Evolutionary conservation across 352 stramenopile species (phyloP).

Genomic region (Globisporangium spiculum): DNA sequence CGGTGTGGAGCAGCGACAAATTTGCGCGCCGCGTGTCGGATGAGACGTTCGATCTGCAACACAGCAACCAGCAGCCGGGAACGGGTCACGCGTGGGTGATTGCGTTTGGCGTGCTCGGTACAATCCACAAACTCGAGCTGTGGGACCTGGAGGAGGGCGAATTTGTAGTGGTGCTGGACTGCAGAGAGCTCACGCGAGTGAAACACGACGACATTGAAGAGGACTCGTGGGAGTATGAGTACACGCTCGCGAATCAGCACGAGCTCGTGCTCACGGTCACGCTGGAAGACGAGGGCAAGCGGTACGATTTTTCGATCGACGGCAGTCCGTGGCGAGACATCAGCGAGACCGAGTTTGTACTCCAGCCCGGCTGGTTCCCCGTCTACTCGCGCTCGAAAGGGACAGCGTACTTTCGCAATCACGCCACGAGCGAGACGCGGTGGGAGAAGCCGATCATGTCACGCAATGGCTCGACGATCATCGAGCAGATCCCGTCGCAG

Average conservation of each 20-base stretch:
- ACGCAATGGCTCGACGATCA: conserved; percentile 32
- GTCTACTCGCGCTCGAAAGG: conserved; percentile 75
- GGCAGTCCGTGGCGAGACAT: conserved; percentile 69
- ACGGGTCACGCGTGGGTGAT: conserved; percentile 73
- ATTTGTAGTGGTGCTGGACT: conserved; percentile 80
- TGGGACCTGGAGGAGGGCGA: conserved; percentile 65
- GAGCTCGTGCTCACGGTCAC: conserved; percentile 62
- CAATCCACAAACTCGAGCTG: conserved; percentile 75
- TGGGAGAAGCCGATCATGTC: conserved; percentile 79
- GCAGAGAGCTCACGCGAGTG: conserved; percentile 48
- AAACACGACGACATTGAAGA: conserved; percentile 64
- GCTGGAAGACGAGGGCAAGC: conserved; percentile 59
- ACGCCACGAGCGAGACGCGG: conserved; percentile 51
- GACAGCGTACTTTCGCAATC: conserved; percentile 75
- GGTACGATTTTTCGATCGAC: conserved; percentile 78
- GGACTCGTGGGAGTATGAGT: conserved; percentile 74
- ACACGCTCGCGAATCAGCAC: conserved; percentile 69
- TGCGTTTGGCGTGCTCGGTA: conserved; percentile 71
- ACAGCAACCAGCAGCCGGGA: conserved; percentile 42
- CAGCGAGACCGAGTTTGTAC: conserved; percentile 78
- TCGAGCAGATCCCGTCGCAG: conserved; percentile 25
- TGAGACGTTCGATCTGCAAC: conserved; percentile 36
- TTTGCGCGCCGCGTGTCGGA: conserved; percentile 74
- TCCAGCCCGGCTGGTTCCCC: conserved; percentile 72
- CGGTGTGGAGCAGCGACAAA: conserved; percentile 76